These are phyloP conservation scores for Epichloe uncinata DNA, from an alignment of 2,329 filamentous ascomycete genomes.

Conservation along the genomic window DNA sequence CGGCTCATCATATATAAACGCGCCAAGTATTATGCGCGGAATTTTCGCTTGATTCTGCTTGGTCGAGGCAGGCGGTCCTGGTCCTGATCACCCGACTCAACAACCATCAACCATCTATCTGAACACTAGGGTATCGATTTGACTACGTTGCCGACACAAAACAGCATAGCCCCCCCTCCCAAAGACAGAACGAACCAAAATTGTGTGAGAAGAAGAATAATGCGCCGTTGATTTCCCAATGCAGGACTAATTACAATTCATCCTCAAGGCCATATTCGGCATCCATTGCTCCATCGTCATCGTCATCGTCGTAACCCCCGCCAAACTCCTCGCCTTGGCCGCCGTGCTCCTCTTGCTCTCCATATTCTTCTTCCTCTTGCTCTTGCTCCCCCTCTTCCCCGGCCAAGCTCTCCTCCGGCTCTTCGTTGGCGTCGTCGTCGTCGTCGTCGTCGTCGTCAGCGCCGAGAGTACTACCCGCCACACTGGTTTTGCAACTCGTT, in stretches of 20 bases:
- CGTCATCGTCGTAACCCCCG: constrained; percentile 22
- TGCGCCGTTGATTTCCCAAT: not conserved
- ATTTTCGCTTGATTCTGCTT: too few species aligned
- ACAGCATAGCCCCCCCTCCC: too few species aligned
- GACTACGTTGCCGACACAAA: too few species aligned
- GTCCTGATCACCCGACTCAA: too few species aligned
- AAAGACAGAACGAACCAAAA: too few species aligned
- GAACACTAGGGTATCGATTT: too few species aligned
- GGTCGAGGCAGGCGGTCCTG: too few species aligned
- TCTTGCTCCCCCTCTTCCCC: constrained; percentile 20
- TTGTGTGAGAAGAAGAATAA: not conserved
- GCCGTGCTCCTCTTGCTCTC: constrained; percentile 23
- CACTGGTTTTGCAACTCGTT: constrained; percentile 31
- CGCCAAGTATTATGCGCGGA: too few species aligned
- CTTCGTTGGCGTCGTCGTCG: constrained; percentile 20
- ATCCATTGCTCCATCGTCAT: constrained; percentile 24
- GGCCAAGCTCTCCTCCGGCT: constrained; percentile 22
- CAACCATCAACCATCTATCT: too few species aligned
- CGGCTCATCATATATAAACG: too few species aligned
- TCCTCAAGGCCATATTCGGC: constrained; percentile 15
- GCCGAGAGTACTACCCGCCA: constrained; percentile 23
- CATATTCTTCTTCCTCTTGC: constrained; percentile 17
- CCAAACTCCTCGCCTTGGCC: constrained; percentile 21
- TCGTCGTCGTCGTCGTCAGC: constrained; percentile 22
- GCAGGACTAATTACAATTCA: not conserved